phyloP scores from a whole-genome alignment of 2,329 filamentous ascomycete genomes.

The Aspergillus sojae region DNA sequence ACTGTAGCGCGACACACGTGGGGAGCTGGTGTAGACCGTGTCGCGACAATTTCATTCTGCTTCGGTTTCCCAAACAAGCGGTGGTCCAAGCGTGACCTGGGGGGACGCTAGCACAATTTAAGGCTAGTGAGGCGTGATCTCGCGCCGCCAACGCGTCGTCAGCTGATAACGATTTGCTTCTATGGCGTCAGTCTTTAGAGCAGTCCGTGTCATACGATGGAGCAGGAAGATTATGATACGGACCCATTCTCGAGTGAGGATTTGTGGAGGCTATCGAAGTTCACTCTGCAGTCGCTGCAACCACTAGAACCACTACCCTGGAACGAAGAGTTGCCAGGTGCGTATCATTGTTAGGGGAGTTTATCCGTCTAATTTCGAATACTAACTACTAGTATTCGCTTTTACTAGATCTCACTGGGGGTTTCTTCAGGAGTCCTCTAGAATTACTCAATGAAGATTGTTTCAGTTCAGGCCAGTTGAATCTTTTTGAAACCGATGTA shows the following conservation, averaged over 20 bases:
- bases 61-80: conserved; percentile 30
- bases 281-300: conserved; percentile 40
- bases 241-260: conserved; percentile 41
- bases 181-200: not conserved
- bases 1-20: not conserved
- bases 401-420: conserved; percentile 27
- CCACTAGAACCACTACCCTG: conserved; percentile 40
- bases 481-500: conserved; percentile 34
- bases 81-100: conserved; percentile 28
- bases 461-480: conserved; percentile 34
- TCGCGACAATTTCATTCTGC: not conserved
- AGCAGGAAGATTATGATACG: conserved; percentile 23
- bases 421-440: conserved; percentile 27
- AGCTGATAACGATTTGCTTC: conserved; percentile 14
- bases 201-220: conserved; percentile 27
- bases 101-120: conserved; percentile 15
- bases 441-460: conserved; percentile 27
- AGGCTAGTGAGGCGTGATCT: conserved; percentile 23
- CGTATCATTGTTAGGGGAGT: conserved; percentile 11
- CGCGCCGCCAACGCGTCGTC: conserved; percentile 27
- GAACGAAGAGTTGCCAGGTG: conserved; percentile 39
- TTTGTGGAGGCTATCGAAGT: conserved; percentile 42
- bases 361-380: not conserved
- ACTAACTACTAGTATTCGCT: not conserved
- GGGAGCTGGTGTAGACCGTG: not conserved